Evolutionary conservation across 1,139 yeast species (phyloP).

Genomic region (Saccharomyces hybrid): DNA sequence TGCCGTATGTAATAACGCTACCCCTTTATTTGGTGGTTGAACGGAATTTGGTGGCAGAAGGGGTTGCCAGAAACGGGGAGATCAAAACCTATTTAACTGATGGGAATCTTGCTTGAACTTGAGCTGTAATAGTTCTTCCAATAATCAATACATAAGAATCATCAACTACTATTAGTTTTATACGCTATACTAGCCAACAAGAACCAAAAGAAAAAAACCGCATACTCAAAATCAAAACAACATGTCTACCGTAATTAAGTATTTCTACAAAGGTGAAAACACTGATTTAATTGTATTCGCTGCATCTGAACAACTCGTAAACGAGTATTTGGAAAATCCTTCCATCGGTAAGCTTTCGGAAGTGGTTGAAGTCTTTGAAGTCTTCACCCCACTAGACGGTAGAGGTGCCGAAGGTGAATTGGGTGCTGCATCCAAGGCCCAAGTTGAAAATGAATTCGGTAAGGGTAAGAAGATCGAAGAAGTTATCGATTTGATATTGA

Average conservation of each 20-base stretch:
- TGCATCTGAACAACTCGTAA: conserved; percentile 44
- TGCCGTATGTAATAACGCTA: neutral
- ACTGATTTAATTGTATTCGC: conserved; percentile 60
- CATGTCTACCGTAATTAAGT: conserved; percentile 34
- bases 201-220: conserved; percentile 2
- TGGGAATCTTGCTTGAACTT: neutral
- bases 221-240: conserved; percentile 5
- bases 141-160: neutral
- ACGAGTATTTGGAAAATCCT: conserved; percentile 50
- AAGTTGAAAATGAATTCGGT: conserved; percentile 62
- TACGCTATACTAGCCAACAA: neutral
- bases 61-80: neutral
- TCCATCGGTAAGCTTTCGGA: conserved; percentile 39
- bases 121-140: neutral
- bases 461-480: conserved; percentile 39
- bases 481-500: conserved; percentile 47
- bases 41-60: neutral
- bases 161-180: neutral
- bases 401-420: conserved; percentile 63
- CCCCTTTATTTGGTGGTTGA: neutral
- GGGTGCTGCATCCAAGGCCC: conserved; percentile 64
- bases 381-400: conserved; percentile 52
- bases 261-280: conserved; percentile 58
- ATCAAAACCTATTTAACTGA: neutral
- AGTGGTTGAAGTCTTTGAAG: conserved; percentile 56